Conservation (phyloP, 805 yeast genomes). For the Lachancea dasiensis region DNA sequence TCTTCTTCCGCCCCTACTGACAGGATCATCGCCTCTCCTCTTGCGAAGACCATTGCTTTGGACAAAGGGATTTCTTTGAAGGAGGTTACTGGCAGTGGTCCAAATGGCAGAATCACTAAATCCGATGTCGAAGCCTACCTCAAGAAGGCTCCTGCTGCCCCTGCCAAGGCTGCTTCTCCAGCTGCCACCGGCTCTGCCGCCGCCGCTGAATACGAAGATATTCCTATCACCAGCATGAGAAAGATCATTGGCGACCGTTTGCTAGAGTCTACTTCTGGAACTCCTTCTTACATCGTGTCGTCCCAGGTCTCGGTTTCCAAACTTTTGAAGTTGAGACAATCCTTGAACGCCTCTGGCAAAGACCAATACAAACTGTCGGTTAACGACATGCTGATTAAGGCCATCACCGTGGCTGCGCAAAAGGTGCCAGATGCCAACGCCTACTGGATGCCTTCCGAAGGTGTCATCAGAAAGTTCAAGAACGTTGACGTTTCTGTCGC, state of each 20-base stretch:
- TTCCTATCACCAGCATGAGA: conserved; percentile 88
- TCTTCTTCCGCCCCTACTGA: conserved; percentile 48
- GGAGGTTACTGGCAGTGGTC: conserved; percentile 87
- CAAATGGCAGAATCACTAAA: conserved; percentile 89
- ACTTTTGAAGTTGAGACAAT: conserved; percentile 83
- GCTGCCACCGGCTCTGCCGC: conserved; percentile 44
- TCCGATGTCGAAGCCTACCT: conserved; percentile 77
- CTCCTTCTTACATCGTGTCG: conserved; percentile 91
- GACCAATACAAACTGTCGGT: conserved; percentile 88
- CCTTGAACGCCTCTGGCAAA: conserved; percentile 78
- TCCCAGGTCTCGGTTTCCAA: conserved; percentile 83
- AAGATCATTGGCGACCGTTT: conserved; percentile 87
- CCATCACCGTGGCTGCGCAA: conserved; percentile 81
- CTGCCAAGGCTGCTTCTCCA: conserved; percentile 38
- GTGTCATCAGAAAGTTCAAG: conserved; percentile 84
- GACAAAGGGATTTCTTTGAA: conserved; percentile 87
- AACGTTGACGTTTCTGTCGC: conserved; percentile 97
- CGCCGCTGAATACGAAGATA: conserved; percentile 63
- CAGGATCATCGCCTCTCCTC: conserved; percentile 89
- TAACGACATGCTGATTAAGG: conserved; percentile 91
- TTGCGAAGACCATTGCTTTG: conserved; percentile 87
- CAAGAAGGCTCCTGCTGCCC: conserved; percentile 30
- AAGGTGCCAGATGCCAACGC: conserved; percentile 94
- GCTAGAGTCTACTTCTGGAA: conserved; percentile 72
- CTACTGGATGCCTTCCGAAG: conserved; percentile 84